Percentiles rank a stretch among this genome's conserved stretches.
phyloP scores from a whole-genome alignment of 108 stramenopile species.

The Schizochytrium sp. region DNA sequence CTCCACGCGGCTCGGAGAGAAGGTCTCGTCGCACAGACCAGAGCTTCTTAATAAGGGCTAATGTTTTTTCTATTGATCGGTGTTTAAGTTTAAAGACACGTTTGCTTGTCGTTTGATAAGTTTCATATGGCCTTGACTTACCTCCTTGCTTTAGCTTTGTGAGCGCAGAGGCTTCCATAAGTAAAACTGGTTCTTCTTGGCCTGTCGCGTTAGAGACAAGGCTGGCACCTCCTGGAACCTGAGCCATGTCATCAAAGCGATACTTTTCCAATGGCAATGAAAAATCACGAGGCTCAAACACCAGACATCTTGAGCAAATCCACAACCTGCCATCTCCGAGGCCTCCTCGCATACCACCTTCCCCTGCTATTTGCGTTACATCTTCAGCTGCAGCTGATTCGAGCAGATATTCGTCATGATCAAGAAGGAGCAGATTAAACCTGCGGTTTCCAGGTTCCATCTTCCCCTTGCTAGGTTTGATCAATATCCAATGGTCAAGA shows the following conservation, averaged over 20 bases:
- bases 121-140: slow-evolving; percentile 63
- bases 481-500: not conserved
- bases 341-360: not conserved
- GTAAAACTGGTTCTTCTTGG: slow-evolving; percentile 59
- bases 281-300: slow-evolving; percentile 75
- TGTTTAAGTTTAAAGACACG: slow-evolving; percentile 68
- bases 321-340: slow-evolving; percentile 71
- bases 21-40: slow-evolving; percentile 62
- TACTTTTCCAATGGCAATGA: slow-evolving; percentile 69
- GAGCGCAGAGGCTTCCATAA: slow-evolving; percentile 13
- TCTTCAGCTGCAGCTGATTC: slow-evolving; percentile 33
- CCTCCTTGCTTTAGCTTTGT: slow-evolving; percentile 65
- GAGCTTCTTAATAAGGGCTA: slow-evolving; percentile 49
- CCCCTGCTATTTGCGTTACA: not conserved
- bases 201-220: not conserved
- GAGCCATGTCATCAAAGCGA: slow-evolving; percentile 63
- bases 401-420: slow-evolving; percentile 75
- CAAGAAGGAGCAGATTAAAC: slow-evolving; percentile 74
- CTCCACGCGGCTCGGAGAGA: not conserved
- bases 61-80: slow-evolving; percentile 64
- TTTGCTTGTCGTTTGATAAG: slow-evolving; percentile 59
- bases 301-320: slow-evolving; percentile 71
- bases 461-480: not conserved
- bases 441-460: slow-evolving; percentile 60
- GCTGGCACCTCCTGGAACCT: not conserved